Evolutionary conservation across 148 eudicot species (phyloP).

Genomic region (Dianthus caryophyllus): DNA sequence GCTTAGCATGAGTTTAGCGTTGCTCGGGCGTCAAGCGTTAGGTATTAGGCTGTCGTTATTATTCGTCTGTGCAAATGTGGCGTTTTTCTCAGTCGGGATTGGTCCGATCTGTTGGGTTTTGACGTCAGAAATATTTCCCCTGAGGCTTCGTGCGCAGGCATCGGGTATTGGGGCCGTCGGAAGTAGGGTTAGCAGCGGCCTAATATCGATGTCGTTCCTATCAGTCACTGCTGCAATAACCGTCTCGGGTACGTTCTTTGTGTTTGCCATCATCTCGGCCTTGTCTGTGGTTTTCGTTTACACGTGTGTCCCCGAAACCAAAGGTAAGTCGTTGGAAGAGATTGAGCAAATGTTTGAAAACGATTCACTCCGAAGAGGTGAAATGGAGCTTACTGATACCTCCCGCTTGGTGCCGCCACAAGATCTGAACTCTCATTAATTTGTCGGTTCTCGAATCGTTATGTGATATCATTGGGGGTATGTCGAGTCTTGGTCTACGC

Average conservation of each 20-base stretch:
- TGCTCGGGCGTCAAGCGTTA: slow-evolving; percentile 33
- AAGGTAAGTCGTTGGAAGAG: slow-evolving; percentile 77
- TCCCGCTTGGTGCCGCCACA: slow-evolving; percentile 42
- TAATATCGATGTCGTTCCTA: slow-evolving; percentile 76
- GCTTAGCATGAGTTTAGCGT: slow-evolving; percentile 51
- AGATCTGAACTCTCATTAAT: slow-evolving; percentile 1
- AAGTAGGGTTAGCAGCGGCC: slow-evolving; percentile 74
- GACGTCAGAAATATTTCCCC: slow-evolving; percentile 77
- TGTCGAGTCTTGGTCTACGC: neutral
- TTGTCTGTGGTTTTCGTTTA: slow-evolving; percentile 56
- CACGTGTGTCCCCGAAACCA: slow-evolving; percentile 77
- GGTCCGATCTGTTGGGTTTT: slow-evolving; percentile 92
- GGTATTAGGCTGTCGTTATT: slow-evolving; percentile 54
- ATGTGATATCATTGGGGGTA: neutral
- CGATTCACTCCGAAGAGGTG: slow-evolving; percentile 31
- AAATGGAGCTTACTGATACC: slow-evolving; percentile 55
- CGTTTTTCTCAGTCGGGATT: slow-evolving; percentile 85
- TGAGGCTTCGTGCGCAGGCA: slow-evolving; percentile 83
- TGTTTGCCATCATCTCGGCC: slow-evolving; percentile 61
- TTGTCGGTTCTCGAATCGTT: neutral
- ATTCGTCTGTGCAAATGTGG: slow-evolving; percentile 73
- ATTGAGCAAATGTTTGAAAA: slow-evolving; percentile 59
- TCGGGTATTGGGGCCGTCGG: slow-evolving; percentile 79
- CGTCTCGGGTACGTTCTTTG: slow-evolving; percentile 66
- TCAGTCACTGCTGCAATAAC: slow-evolving; percentile 52